A percentile compares a stretch with the other conserved stretches of the same genome.
These are phyloP conservation scores for Exophiala sideris DNA, from an alignment of 2,329 filamentous ascomycete species.

Conservation along the genomic window DNA sequence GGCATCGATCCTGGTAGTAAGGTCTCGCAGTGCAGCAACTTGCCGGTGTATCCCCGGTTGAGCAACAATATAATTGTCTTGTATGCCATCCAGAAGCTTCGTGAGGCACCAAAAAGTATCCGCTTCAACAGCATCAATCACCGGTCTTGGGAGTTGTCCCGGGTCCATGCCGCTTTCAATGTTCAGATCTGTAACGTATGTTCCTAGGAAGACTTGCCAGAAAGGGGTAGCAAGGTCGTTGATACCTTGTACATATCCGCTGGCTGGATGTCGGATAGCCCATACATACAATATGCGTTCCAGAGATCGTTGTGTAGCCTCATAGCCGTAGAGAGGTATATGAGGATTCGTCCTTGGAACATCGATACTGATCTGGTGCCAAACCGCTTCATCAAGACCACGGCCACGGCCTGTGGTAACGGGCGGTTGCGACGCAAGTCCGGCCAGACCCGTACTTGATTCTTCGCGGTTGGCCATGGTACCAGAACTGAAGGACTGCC, in stretches of 20 bases:
- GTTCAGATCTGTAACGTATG: conserved; percentile 90
- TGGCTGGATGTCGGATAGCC: conserved; percentile 95
- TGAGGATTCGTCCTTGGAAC: conserved; percentile 95
- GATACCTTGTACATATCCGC: conserved; percentile 97
- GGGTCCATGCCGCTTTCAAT: conserved; percentile 96
- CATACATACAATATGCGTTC: conserved; percentile 96
- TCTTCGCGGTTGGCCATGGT: conserved; percentile 29
- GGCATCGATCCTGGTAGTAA: conserved; percentile 85
- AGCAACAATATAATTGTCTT: conserved; percentile 97
- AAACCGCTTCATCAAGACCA: conserved; percentile 92
- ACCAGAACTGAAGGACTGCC: conserved; percentile 60
- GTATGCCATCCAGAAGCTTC: conserved; percentile 95
- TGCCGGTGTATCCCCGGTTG: conserved; percentile 96
- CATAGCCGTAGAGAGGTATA: conserved; percentile 89
- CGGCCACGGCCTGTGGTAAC: conserved; percentile 56
- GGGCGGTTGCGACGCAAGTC: conserved; percentile 40
- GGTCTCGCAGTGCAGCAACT: conserved; percentile 80
- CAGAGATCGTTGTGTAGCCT: conserved; percentile 89
- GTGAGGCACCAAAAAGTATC: conserved; percentile 98
- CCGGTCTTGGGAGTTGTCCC: conserved; percentile 82
- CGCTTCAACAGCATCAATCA: conserved; percentile 93
- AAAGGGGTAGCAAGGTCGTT: conserved; percentile 97
- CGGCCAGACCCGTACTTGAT: conserved; percentile 34
- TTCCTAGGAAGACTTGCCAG: conserved; percentile 93
- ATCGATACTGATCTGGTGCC: conserved; percentile 99